phyloP scores from a whole-genome alignment of 495 filamentous ascomycete species.

The Trichoderma asperelloides region DNA sequence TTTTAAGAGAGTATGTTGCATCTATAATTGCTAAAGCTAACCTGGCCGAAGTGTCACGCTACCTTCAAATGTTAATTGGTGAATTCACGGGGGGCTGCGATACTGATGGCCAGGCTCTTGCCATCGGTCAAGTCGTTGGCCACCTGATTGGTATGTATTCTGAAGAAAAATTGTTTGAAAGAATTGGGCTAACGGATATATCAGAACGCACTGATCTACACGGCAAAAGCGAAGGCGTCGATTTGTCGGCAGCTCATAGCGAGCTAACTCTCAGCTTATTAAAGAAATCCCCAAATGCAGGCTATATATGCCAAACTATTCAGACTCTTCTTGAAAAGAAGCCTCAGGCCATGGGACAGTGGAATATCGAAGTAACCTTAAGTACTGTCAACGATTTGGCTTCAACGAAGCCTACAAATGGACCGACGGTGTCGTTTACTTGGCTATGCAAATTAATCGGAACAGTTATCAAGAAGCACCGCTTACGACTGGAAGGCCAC shows the following conservation, averaged over 20 bases:
- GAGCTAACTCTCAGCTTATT: constrained; percentile 16
- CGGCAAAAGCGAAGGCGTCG: constrained; percentile 14
- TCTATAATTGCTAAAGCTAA: not conserved
- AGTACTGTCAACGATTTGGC: constrained; percentile 46
- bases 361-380: constrained; percentile 59
- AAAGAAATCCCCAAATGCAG: constrained; percentile 34
- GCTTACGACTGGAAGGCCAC: constrained; percentile 39
- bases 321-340: constrained; percentile 49
- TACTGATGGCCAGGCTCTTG: constrained; percentile 10
- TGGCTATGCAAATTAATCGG: constrained; percentile 55
- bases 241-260: constrained; percentile 25
- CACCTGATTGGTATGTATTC: constrained; percentile 11
- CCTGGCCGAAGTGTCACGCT: not conserved
- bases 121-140: constrained; percentile 7
- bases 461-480: constrained; percentile 42
- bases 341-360: constrained; percentile 50
- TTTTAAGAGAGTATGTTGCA: constrained; percentile 3
- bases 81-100: constrained; percentile 2
- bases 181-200: not conserved
- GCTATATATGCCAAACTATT: constrained; percentile 45
- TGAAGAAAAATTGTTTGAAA: constrained; percentile 15
- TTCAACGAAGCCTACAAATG: constrained; percentile 24
- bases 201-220: constrained; percentile 20
- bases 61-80: not conserved
- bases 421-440: constrained; percentile 34